phyloP scores from a whole-genome alignment of 805 yeast genomes.

The Yamadazyma endophytica region DNA sequence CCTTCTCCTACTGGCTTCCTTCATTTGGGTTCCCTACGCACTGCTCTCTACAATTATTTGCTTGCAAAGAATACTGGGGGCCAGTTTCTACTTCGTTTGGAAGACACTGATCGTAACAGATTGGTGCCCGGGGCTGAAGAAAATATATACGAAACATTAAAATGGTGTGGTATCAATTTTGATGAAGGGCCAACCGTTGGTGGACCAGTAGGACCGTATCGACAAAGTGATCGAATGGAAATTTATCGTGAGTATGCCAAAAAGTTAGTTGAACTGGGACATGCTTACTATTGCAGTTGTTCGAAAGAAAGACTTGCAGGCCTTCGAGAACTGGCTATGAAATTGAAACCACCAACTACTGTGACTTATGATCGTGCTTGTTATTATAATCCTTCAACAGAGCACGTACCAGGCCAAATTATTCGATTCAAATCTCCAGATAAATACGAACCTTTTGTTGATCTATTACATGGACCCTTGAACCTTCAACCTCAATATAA shows the following conservation, averaged over 20 bases:
- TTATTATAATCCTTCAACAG: conserved; percentile 27
- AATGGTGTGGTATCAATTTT: conserved; percentile 69
- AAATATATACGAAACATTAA: conserved; percentile 67
- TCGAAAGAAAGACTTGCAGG: conserved; percentile 68
- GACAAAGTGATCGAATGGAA: conserved; percentile 74
- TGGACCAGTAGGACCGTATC: conserved; percentile 63
- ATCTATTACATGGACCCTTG: conserved; percentile 72
- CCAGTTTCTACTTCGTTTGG: conserved; percentile 73
- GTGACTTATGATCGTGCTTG: conserved; percentile 91
- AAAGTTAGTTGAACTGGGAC: conserved; percentile 53
- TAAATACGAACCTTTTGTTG: conserved; percentile 61
- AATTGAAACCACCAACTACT: conserved; percentile 80
- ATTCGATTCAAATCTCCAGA: conserved; percentile 78
- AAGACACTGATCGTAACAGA: conserved; percentile 88
- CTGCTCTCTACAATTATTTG: conserved; percentile 86
- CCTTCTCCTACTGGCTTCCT: conserved; percentile 96
- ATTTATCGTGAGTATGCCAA: conserved; percentile 64
- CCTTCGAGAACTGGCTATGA: conserved; percentile 69
- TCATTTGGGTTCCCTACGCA: conserved; percentile 91
- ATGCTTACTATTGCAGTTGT: conserved; percentile 87
- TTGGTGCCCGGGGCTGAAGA: conserved; percentile 79
- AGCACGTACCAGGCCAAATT: conserved; percentile 42
- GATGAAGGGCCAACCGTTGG: conserved; percentile 80
- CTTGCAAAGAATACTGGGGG: conserved; percentile 80
- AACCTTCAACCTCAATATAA: conserved; percentile 80